phyloP scores from a whole-genome alignment of 176 grass and related monocot species.

The Oryza meyeriana region DNA sequence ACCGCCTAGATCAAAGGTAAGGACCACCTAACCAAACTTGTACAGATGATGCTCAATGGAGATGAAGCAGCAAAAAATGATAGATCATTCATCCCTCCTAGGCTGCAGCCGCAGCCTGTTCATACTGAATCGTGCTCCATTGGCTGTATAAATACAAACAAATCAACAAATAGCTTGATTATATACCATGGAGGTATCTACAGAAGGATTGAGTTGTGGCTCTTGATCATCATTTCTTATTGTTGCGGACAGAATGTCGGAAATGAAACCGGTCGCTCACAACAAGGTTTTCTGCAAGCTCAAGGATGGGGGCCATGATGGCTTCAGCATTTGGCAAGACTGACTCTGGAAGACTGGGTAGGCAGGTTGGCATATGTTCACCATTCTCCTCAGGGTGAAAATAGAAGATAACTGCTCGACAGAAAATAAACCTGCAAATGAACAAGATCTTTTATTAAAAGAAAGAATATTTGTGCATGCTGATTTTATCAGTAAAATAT shows the following conservation, averaged over 20 bases:
- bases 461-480: background rate
- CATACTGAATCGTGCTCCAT: slow-evolving; percentile 13
- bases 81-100: slow-evolving; percentile 9
- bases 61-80: slow-evolving; percentile 34
- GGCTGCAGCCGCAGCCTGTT: background rate
- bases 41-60: slow-evolving; percentile 34
- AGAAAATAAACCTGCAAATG: slow-evolving; percentile 94
- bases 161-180: slow-evolving; percentile 77
- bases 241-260: slow-evolving; percentile 29
- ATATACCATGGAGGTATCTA: slow-evolving; percentile 97
- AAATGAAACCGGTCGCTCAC: slow-evolving; percentile 75
- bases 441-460: background rate
- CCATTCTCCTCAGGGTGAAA: slow-evolving; percentile 40
- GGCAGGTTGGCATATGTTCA: slow-evolving; percentile 66
- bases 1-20: slow-evolving; percentile 37
- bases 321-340: slow-evolving; percentile 63
- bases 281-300: slow-evolving; percentile 71
- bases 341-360: slow-evolving; percentile 70
- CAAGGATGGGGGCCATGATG: slow-evolving; percentile 56
- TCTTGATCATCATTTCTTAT: slow-evolving; percentile 46
- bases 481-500: background rate
- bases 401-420: slow-evolving; percentile 70
- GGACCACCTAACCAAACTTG: slow-evolving; percentile 42
- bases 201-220: slow-evolving; percentile 52
- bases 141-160: slow-evolving; percentile 63